Evolutionary conservation across 2,329 filamentous ascomycete species (phyloP).

Genomic region (Daldinia sp.): DNA sequence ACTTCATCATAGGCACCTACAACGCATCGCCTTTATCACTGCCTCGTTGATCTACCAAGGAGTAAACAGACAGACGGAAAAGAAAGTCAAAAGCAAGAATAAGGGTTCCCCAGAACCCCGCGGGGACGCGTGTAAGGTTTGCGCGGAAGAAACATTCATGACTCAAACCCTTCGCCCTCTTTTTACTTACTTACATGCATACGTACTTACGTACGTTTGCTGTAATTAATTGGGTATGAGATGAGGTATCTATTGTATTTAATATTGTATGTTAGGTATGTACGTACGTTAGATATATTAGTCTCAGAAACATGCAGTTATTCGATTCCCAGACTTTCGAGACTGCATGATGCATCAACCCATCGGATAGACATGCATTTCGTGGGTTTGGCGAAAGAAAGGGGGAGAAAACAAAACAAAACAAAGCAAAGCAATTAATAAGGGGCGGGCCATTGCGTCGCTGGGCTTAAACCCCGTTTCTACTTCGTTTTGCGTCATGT

Average conservation of each 20-base stretch:
- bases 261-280: neutral
- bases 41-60: neutral
- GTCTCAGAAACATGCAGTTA: neutral
- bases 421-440: neutral
- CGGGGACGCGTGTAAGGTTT: conserved; percentile 23
- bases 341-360: conserved; percentile 27
- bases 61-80: neutral
- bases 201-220: neutral
- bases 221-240: too few relatives aligned
- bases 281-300: neutral
- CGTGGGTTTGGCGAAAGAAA: conserved; percentile 10
- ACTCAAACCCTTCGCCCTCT: conserved; percentile 12
- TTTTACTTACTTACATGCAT: neutral
- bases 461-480: neutral
- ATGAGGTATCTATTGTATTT: neutral
- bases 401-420: neutral
- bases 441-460: neutral
- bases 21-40: neutral
- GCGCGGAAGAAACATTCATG: conserved; percentile 31
- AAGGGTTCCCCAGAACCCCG: neutral
- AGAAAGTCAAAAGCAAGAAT: neutral
- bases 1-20: neutral
- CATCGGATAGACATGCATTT: conserved; percentile 33
- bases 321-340: neutral
- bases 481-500: conserved; percentile 6